These are phyloP conservation scores for Leishmania martiniquensis DNA, from an alignment of 208 protist species.

Conservation along the genomic window DNA sequence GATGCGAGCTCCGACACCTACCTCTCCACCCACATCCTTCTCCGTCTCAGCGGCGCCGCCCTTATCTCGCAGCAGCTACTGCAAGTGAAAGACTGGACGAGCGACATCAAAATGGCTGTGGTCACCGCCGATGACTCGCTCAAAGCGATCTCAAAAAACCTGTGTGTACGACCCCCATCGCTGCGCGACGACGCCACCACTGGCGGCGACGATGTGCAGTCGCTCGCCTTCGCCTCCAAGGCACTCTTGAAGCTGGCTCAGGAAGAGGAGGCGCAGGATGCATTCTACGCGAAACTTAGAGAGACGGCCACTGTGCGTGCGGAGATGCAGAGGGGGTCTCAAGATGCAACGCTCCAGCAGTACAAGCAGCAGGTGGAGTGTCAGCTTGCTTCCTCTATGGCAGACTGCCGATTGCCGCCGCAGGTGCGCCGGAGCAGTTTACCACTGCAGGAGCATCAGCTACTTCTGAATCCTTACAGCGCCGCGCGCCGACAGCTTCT, in stretches of 20 bases:
- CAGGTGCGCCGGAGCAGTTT: background rate
- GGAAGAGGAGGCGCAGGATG: slow-evolving; percentile 26
- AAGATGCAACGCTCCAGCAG: slow-evolving; percentile 14
- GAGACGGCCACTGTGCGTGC: slow-evolving; percentile 20
- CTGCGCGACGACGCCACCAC: background rate
- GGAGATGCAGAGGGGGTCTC: slow-evolving; percentile 20
- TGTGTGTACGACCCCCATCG: background rate
- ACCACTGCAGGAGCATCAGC: slow-evolving; percentile 16
- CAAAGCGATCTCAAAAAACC: slow-evolving; percentile 9
- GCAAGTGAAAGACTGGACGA: slow-evolving; percentile 17
- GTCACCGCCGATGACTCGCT: slow-evolving; percentile 13
- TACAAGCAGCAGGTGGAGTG: slow-evolving; percentile 21
- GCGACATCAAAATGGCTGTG: slow-evolving; percentile 25
- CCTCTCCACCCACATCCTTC: background rate
- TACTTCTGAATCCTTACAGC: slow-evolving; percentile 26
- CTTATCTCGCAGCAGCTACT: slow-evolving; percentile 21
- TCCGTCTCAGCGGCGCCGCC: slow-evolving; percentile 17
- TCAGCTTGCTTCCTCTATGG: slow-evolving; percentile 9
- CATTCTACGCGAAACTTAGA: slow-evolving; percentile 12
- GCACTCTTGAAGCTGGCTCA: slow-evolving; percentile 16
- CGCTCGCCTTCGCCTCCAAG: slow-evolving; percentile 11
- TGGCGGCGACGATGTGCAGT: slow-evolving; percentile 25
- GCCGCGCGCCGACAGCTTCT: slow-evolving; percentile 1
- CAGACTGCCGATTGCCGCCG: background rate
- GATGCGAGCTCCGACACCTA: slow-evolving; percentile 1